Percentiles rank a stretch among this genome's conserved stretches.
Evolutionary conservation across 306 rosid species (phyloP).

Genomic region (Ormosia emarginata): DNA sequence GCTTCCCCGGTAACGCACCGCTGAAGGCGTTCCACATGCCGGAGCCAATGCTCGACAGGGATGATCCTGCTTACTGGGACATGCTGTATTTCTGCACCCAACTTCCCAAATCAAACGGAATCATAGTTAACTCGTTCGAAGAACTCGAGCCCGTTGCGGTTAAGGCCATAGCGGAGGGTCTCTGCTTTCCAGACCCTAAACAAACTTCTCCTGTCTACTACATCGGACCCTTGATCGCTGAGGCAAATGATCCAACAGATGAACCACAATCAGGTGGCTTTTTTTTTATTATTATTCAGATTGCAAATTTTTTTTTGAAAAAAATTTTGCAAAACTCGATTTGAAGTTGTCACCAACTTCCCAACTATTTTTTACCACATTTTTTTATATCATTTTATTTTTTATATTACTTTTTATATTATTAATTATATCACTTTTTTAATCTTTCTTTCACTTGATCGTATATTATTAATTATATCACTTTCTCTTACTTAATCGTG

Average conservation of each 20-base stretch:
- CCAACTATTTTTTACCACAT: too few relatives aligned
- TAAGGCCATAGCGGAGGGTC: not conserved
- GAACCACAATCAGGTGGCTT: constrained; percentile 15
- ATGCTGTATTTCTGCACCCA: constrained; percentile 6
- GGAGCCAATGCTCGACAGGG: constrained; percentile 2
- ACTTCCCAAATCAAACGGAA: not conserved
- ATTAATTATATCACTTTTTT: too few relatives aligned
- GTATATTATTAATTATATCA: too few relatives aligned
- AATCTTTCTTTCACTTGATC: too few relatives aligned
- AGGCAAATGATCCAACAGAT: not conserved
- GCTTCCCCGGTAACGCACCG: constrained; percentile 5
- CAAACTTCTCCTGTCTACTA: not conserved
- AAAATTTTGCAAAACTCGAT: too few relatives aligned
- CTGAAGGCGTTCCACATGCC: constrained; percentile 13
- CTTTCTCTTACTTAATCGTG: too few relatives aligned
- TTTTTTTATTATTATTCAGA: not conserved
- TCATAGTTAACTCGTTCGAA: constrained; percentile 16
- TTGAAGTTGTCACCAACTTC: too few relatives aligned
- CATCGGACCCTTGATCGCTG: constrained; percentile 25
- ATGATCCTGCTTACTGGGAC: constrained; percentile 21
- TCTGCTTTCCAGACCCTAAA: not conserved
- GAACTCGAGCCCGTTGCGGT: constrained; percentile 24
- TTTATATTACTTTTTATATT: too few relatives aligned
- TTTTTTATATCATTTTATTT: too few relatives aligned
- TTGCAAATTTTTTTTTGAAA: too few relatives aligned